phyloP scores from a whole-genome alignment of 169 alveolate genomes.

The Cyclospora cayetanensis region DNA sequence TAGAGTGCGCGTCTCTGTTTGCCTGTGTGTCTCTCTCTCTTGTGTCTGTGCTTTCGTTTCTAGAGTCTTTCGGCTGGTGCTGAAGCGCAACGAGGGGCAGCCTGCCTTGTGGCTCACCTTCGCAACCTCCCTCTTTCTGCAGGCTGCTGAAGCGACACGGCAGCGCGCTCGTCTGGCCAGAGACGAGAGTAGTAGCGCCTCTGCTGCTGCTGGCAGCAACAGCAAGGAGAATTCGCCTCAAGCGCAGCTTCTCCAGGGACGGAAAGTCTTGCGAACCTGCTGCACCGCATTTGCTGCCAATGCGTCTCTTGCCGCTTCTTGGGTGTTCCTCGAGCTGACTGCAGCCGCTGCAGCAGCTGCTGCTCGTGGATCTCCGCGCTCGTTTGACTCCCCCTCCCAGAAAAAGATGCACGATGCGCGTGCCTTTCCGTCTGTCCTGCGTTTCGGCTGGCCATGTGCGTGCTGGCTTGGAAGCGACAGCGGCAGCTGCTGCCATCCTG shows the following conservation, averaged over 20 bases:
- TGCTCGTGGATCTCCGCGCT: background rate
- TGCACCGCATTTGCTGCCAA: slow-evolving; percentile 33
- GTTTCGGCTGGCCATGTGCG: slow-evolving; percentile 32
- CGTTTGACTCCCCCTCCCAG: background rate
- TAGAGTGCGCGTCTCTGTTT: background rate
- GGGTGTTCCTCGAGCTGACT: slow-evolving; percentile 50
- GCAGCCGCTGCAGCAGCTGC: slow-evolving; percentile 49
- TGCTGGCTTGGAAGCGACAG: background rate
- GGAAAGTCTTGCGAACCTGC: slow-evolving; percentile 48
- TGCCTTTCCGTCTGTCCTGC: background rate
- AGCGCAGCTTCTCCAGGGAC: slow-evolving; percentile 42
- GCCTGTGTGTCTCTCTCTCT: background rate
- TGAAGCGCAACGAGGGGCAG: slow-evolving; percentile 27
- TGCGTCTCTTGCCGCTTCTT: slow-evolving; percentile 27
- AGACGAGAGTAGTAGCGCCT: background rate
- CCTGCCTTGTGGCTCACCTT: slow-evolving; percentile 31
- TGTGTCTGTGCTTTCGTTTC: background rate
- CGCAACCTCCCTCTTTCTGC: slow-evolving; percentile 1
- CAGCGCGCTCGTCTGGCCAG: background rate
- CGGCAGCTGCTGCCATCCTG: background rate
- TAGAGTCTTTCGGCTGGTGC: slow-evolving; percentile 38
- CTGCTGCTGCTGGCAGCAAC: background rate
- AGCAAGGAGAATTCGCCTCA: background rate
- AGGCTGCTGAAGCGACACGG: slow-evolving; percentile 18
- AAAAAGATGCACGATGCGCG: background rate